phyloP scores from a whole-genome alignment of 768 basidiomycete genomes.

The Lentinula edodes region DNA sequence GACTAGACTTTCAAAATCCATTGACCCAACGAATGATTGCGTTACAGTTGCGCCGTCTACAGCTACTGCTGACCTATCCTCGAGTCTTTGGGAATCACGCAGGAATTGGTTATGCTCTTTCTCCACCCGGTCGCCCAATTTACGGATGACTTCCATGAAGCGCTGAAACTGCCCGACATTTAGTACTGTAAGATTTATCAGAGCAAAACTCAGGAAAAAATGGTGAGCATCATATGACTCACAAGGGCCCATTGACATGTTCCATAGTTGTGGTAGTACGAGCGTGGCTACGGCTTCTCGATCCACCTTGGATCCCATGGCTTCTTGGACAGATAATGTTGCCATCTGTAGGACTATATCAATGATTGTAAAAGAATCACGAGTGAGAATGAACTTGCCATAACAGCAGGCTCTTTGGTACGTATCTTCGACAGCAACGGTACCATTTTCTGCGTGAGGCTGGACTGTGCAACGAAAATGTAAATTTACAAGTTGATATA shows the following conservation, averaged over 20 bases:
- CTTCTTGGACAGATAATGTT: slow-evolving; percentile 85
- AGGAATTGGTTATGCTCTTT: slow-evolving; percentile 90
- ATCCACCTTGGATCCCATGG: slow-evolving; percentile 94
- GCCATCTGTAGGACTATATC: slow-evolving; percentile 54
- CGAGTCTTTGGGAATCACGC: slow-evolving; percentile 86
- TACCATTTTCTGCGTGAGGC: slow-evolving; percentile 91
- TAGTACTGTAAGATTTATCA: slow-evolving; percentile 41
- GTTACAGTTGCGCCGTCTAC: slow-evolving; percentile 32
- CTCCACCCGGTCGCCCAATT: slow-evolving; percentile 82
- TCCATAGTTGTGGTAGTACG: slow-evolving; percentile 90
- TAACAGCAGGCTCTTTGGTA: slow-evolving; percentile 94
- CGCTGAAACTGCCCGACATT: slow-evolving; percentile 84
- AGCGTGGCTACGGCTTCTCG: slow-evolving; percentile 87
- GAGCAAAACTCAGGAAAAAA: not conserved
- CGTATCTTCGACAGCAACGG: slow-evolving; percentile 92
- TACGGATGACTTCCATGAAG: slow-evolving; percentile 83
- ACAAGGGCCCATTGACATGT: slow-evolving; percentile 96
- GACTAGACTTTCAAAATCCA: slow-evolving; percentile 88
- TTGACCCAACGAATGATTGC: slow-evolving; percentile 35
- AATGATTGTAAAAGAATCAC: not conserved
- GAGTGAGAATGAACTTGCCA: slow-evolving; percentile 42
- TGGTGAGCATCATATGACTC: slow-evolving; percentile 21
- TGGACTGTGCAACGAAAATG: slow-evolving; percentile 39
- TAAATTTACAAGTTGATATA: not conserved
- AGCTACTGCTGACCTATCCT: slow-evolving; percentile 61